phyloP scores from a whole-genome alignment of 768 basidiomycete species.

The Lactarius akahatsu region DNA sequence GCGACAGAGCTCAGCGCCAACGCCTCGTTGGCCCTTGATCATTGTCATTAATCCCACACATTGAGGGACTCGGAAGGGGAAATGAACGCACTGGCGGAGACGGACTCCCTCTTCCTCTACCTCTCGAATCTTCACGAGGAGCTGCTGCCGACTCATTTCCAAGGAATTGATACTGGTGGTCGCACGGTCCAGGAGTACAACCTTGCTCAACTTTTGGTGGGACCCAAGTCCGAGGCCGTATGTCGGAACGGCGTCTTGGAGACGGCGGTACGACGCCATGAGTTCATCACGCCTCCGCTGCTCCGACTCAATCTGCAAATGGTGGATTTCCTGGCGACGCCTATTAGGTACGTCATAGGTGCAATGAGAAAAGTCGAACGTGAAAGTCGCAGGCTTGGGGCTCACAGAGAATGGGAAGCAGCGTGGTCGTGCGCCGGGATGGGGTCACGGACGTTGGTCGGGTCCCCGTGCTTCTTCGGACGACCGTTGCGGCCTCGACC shows the following conservation, averaged over 20 bases:
- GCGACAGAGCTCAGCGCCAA: constrained; percentile 82
- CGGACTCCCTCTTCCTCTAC: constrained; percentile 79
- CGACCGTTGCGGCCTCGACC: constrained; percentile 45
- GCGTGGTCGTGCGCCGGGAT: constrained; percentile 48
- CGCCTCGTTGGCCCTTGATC: constrained; percentile 43
- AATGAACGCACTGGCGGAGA: constrained; percentile 55
- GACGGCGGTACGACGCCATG: constrained; percentile 83
- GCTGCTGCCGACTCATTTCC: constrained; percentile 71
- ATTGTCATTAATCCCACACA: constrained; percentile 59
- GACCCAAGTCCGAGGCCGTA: constrained; percentile 51
- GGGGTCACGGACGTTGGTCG: constrained; percentile 74
- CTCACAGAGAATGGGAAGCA: constrained; percentile 53
- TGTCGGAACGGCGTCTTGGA: constrained; percentile 71
- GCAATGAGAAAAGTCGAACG: constrained; percentile 10
- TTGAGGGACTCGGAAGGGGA: background rate
- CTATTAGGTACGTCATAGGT: constrained; percentile 32
- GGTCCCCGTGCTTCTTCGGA: constrained; percentile 50
- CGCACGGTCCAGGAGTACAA: constrained; percentile 83
- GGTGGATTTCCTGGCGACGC: constrained; percentile 86
- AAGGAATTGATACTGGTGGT: constrained; percentile 85
- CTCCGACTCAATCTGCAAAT: constrained; percentile 90
- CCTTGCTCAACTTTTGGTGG: constrained; percentile 92
- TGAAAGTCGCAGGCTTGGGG: constrained; percentile 18
- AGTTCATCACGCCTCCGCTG: constrained; percentile 90
- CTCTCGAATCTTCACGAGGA: constrained; percentile 72